Evolutionary conservation across 2,329 filamentous ascomycete species (phyloP).

Genomic region (Ceratocystis diversiconidia): DNA sequence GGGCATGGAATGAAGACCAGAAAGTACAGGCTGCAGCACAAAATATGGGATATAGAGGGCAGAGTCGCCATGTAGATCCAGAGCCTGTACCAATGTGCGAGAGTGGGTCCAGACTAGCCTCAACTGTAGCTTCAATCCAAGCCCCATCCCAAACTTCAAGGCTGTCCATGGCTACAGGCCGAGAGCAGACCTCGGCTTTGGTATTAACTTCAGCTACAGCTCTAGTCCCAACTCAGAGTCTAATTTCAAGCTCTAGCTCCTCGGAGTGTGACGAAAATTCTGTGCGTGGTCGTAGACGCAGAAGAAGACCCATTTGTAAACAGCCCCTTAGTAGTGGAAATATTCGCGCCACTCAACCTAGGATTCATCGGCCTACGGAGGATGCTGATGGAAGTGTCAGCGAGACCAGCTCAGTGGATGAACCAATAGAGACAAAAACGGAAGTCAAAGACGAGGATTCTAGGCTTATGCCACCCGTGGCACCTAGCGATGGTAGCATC

Average conservation of each 20-base stretch:
- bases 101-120: not conserved
- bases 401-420: slow-evolving; percentile 1
- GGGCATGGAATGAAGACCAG: not conserved
- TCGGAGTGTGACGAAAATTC: not conserved
- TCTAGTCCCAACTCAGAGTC: not conserved
- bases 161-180: not conserved
- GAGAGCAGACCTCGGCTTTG: not conserved
- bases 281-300: not conserved
- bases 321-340: not conserved
- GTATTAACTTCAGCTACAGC: not conserved
- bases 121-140: not conserved
- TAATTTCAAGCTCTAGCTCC: not conserved
- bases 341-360: not conserved
- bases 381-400: not conserved
- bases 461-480: not conserved
- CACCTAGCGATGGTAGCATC: not conserved
- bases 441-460: not conserved
- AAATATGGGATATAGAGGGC: not conserved
- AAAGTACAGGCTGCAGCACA: not conserved
- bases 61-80: not conserved
- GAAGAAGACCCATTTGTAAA: not conserved
- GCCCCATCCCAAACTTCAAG: not conserved
- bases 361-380: not conserved
- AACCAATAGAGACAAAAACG: not conserved
- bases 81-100: no score